These are phyloP conservation scores for Phaeolepiota aurea DNA, from an alignment of 768 basidiomycete genomes.

Conservation along the genomic window DNA sequence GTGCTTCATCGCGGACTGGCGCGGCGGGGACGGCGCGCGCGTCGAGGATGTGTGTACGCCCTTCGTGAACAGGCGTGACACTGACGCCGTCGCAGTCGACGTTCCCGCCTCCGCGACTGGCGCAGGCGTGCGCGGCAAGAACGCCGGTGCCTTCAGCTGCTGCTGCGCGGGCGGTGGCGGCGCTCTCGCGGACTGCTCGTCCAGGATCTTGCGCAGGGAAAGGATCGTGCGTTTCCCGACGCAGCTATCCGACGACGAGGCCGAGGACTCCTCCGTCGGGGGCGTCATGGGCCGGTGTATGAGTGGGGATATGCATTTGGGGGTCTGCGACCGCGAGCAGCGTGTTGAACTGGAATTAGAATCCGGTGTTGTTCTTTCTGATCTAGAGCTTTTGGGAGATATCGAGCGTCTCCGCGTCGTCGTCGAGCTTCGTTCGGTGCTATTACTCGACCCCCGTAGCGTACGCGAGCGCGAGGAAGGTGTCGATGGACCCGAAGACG, in stretches of 20 bases:
- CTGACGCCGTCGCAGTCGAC: conserved; percentile 68
- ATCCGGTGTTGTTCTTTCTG: background rate
- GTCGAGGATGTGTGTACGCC: conserved; percentile 50
- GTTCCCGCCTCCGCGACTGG: conserved; percentile 48
- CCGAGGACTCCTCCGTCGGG: conserved; percentile 51
- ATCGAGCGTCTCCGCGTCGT: background rate
- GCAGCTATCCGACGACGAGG: conserved; percentile 44
- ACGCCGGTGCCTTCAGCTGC: conserved; percentile 19
- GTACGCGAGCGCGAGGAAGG: conserved; percentile 27
- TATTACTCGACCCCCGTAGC: conserved; percentile 23
- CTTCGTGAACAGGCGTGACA: conserved; percentile 71
- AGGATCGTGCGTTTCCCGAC: conserved; percentile 57
- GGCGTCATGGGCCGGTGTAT: conserved; percentile 41
- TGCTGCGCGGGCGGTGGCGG: background rate
- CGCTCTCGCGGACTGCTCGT: conserved; percentile 34
- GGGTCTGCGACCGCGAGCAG: conserved; percentile 20
- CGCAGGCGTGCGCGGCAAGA: conserved; percentile 42
- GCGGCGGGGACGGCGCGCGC: conserved; percentile 52
- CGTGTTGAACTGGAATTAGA: conserved; percentile 1
- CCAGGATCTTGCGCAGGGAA: conserved; percentile 64
- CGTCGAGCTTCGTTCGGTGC: conserved; percentile 11
- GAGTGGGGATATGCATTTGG: conserved; percentile 14
- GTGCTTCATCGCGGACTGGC: conserved; percentile 34
- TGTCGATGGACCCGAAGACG: conserved; percentile 20
- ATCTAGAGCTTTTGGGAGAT: background rate